phyloP scores from a whole-genome alignment of 2,329 filamentous ascomycete genomes.

The Sclerotinia subarctica region DNA sequence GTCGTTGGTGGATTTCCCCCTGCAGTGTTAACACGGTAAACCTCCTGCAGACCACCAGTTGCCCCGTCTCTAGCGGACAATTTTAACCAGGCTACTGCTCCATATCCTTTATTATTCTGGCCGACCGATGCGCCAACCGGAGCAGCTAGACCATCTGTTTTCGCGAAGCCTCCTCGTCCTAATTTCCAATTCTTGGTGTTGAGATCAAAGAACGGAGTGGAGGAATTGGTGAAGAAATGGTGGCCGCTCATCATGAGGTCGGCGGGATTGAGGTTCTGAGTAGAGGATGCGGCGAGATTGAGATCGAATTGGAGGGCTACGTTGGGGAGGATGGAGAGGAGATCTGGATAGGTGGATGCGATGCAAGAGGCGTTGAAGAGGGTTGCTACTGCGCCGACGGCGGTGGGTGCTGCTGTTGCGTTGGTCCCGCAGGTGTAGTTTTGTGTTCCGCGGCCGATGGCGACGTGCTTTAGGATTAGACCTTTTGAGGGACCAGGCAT shows the following conservation, averaged over 20 bases:
- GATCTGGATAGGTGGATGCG: constrained; percentile 63
- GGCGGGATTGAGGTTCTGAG: constrained; percentile 47
- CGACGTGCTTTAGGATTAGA: constrained; percentile 69
- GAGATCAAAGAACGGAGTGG: constrained; percentile 78
- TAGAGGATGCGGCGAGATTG: constrained; percentile 36
- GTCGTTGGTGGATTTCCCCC: constrained; percentile 73
- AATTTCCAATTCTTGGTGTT: constrained; percentile 53
- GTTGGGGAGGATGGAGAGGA: constrained; percentile 62
- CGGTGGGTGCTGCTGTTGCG: constrained; percentile 57
- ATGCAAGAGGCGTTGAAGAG: constrained; percentile 88
- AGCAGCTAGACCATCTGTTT: constrained; percentile 58
- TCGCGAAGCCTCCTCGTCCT: constrained; percentile 60
- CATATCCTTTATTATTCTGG: constrained; percentile 54
- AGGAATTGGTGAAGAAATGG: constrained; percentile 73
- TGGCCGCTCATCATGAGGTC: constrained; percentile 66
- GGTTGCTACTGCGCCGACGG: constrained; percentile 71
- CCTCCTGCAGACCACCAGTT: constrained; percentile 65
- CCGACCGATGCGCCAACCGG: constrained; percentile 60
- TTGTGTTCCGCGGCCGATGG: constrained; percentile 82
- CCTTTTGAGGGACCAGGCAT: constrained; percentile 61
- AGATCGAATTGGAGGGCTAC: constrained; percentile 67
- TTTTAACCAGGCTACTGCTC: constrained; percentile 78
- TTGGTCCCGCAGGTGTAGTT: constrained; percentile 85
- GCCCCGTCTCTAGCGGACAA: constrained; percentile 55
- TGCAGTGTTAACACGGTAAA: constrained; percentile 81